Evolutionary conservation across 495 filamentous ascomycete species (phyloP).

Genomic region (Talaromyces trachyspermus): DNA sequence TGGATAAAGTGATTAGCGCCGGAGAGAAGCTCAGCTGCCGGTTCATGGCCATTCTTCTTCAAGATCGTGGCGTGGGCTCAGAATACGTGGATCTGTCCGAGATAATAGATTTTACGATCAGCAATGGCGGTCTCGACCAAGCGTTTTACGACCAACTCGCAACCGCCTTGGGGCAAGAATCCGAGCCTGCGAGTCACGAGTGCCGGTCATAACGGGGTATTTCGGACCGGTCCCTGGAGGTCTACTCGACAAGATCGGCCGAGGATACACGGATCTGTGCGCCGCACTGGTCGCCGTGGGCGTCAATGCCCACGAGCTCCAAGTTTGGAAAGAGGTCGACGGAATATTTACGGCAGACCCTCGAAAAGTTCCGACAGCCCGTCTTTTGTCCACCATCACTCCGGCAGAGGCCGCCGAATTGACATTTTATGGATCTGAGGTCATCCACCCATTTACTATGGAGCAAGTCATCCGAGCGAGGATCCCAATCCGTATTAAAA

Average conservation of each 20-base stretch:
- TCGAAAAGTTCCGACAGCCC: slow-evolving; percentile 77
- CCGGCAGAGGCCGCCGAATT: slow-evolving; percentile 84
- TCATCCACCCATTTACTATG: slow-evolving; percentile 98
- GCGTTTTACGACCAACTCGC: slow-evolving; percentile 75
- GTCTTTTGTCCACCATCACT: slow-evolving; percentile 68
- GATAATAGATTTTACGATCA: slow-evolving; percentile 54
- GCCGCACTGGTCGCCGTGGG: slow-evolving; percentile 77
- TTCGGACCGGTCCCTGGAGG: slow-evolving; percentile 82
- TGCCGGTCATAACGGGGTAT: slow-evolving; percentile 78
- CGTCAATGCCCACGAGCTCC: slow-evolving; percentile 67
- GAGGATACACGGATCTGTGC: slow-evolving; percentile 87
- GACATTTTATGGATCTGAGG: slow-evolving; percentile 89
- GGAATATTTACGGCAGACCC: slow-evolving; percentile 89
- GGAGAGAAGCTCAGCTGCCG: slow-evolving; percentile 91
- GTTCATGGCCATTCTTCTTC: slow-evolving; percentile 74
- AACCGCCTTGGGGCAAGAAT: slow-evolving; percentile 58
- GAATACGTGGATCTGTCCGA: slow-evolving; percentile 83
- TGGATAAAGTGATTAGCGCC: slow-evolving; percentile 84
- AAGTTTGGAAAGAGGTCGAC: slow-evolving; percentile 92
- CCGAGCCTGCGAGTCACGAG: slow-evolving; percentile 55
- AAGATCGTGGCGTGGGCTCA: slow-evolving; percentile 69
- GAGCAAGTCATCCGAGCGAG: slow-evolving; percentile 90
- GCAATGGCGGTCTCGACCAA: slow-evolving; percentile 56
- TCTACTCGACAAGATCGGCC: slow-evolving; percentile 68
- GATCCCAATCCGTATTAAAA: slow-evolving; percentile 98